Conservation (phyloP, 495 filamentous ascomycete genomes). For the Annulohypoxylon moriforme region DNA sequence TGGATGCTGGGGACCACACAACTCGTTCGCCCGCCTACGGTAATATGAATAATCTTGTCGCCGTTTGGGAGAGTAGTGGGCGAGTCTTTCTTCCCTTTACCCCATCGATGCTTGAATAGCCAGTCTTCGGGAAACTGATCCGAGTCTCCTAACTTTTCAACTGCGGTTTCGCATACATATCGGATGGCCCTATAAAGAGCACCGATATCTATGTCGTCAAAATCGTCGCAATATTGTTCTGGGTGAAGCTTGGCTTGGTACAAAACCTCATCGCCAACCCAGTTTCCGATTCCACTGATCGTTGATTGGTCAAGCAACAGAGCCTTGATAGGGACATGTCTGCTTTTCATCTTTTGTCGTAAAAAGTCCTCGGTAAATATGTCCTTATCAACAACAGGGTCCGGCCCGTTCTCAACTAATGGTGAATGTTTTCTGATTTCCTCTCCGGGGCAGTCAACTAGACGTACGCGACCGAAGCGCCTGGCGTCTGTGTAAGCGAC, state of each 20-base stretch:
- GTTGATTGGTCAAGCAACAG: conserved; percentile 88
- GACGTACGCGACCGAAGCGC: conserved; percentile 78
- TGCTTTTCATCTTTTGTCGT: conserved; percentile 71
- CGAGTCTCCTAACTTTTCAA: conserved; percentile 82
- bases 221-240: conserved; percentile 88
- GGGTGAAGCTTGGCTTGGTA: conserved; percentile 90
- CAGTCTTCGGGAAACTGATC: conserved; percentile 87
- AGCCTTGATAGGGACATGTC: conserved; percentile 86
- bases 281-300: conserved; percentile 94
- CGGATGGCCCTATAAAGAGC: conserved; percentile 77
- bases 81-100: conserved; percentile 84
- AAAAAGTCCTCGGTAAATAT: conserved; percentile 80
- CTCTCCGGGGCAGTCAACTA: conserved; percentile 80
- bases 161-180: conserved; percentile 81
- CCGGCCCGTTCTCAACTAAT: conserved; percentile 89
- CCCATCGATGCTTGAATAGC: conserved; percentile 93
- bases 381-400: conserved; percentile 86
- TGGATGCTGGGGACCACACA: conserved; percentile 86
- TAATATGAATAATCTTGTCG: conserved; percentile 82
- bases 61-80: conserved; percentile 78
- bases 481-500: conserved; percentile 87
- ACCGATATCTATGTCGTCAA: conserved; percentile 76
- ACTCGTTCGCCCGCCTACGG: conserved; percentile 88
- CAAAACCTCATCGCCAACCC: conserved; percentile 94
- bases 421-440: conserved; percentile 82